Evolutionary conservation across 2,329 filamentous ascomycete genomes (phyloP).

Genomic region (Colletotrichum godetiae): DNA sequence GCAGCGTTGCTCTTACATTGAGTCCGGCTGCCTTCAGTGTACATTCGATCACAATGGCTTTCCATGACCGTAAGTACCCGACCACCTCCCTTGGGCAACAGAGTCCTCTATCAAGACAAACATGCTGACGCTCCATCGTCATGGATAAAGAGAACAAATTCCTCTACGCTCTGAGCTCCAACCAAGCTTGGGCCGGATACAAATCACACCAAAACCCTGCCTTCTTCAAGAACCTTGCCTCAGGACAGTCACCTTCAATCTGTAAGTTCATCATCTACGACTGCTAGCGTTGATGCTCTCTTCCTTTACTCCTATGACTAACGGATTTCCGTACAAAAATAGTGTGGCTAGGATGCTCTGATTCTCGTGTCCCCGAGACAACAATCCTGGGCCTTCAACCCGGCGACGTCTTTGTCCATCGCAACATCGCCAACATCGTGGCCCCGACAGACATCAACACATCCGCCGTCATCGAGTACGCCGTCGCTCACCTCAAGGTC

Average conservation of each 20-base stretch:
- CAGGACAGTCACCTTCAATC: slow-evolving; percentile 74
- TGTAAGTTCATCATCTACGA: slow-evolving; percentile 51
- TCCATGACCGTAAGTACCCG: slow-evolving; percentile 27
- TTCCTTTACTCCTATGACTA: not conserved
- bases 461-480: slow-evolving; percentile 81
- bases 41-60: slow-evolving; percentile 15
- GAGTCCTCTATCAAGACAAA: not conserved
- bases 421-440: slow-evolving; percentile 90
- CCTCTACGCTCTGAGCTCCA: slow-evolving; percentile 72
- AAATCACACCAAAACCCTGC: slow-evolving; percentile 74
- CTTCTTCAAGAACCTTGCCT: slow-evolving; percentile 76
- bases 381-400: slow-evolving; percentile 82
- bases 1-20: not conserved
- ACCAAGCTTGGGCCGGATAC: slow-evolving; percentile 77
- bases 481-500: slow-evolving; percentile 77
- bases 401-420: slow-evolving; percentile 89
- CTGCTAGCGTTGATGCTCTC: not conserved
- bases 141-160: slow-evolving; percentile 64
- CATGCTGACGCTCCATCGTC: slow-evolving; percentile 2
- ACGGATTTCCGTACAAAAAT: not conserved
- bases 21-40: not conserved
- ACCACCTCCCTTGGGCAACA: not conserved
- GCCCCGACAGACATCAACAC: slow-evolving; percentile 80
- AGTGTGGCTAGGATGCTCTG: slow-evolving; percentile 90
- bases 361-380: slow-evolving; percentile 86